phyloP scores from a whole-genome alignment of 108 stramenopile genomes.

The Nannochloropsis oceanica region DNA sequence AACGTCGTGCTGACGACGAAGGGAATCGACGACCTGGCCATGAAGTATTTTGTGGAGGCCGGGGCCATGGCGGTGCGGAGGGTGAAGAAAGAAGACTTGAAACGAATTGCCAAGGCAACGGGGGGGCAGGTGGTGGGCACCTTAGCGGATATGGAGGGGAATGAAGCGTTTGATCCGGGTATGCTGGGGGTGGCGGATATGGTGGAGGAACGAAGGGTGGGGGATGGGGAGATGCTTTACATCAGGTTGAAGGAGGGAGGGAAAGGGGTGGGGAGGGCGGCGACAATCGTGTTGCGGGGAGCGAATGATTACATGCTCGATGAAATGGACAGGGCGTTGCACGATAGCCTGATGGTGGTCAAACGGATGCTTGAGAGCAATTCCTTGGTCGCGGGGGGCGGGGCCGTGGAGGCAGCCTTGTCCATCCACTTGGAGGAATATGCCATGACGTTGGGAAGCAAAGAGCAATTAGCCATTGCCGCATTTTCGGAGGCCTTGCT shows the following conservation, averaged over 20 bases:
- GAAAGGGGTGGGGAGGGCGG: slow-evolving; percentile 61
- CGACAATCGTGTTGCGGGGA: slow-evolving; percentile 91
- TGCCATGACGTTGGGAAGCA: slow-evolving; percentile 72
- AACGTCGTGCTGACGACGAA: slow-evolving; percentile 94
- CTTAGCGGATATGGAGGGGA: slow-evolving; percentile 94
- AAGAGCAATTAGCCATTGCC: slow-evolving; percentile 95
- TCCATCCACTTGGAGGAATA: slow-evolving; percentile 82
- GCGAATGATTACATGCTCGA: slow-evolving; percentile 99
- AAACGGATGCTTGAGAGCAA: slow-evolving; percentile 96
- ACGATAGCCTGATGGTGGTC: slow-evolving; percentile 90
- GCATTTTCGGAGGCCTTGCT: slow-evolving; percentile 95
- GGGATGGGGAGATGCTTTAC: slow-evolving; percentile 96
- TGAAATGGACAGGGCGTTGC: slow-evolving; percentile 97
- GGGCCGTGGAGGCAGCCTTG: slow-evolving; percentile 90
- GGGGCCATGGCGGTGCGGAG: slow-evolving; percentile 85
- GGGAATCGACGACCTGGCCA: slow-evolving; percentile 96
- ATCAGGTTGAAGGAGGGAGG: slow-evolving; percentile 70
- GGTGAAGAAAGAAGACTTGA: slow-evolving; percentile 85
- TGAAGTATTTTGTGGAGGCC: slow-evolving; percentile 99
- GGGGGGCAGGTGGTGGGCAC: slow-evolving; percentile 73
- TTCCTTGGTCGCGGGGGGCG: slow-evolving; percentile 91
- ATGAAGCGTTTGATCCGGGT: slow-evolving; percentile 84
- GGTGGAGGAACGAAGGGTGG: slow-evolving; percentile 71
- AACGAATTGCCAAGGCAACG: slow-evolving; percentile 93
- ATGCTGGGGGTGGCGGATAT: slow-evolving; percentile 69